Evolutionary conservation across 352 stramenopile species (phyloP).

Genomic region (Phytopythium litorale): DNA sequence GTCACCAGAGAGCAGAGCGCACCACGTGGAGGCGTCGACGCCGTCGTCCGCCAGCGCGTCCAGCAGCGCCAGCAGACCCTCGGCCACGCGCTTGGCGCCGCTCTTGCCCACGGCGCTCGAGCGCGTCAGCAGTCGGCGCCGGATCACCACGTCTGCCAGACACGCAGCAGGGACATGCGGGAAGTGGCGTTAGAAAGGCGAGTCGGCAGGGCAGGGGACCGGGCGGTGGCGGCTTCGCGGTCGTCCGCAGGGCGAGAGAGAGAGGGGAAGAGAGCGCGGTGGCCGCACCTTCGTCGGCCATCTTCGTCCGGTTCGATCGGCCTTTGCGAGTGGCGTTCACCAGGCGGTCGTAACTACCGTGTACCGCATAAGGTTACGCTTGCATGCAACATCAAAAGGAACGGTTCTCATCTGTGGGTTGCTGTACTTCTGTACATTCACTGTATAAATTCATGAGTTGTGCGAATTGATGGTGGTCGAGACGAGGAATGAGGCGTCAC

Average conservation of each 20-base stretch:
- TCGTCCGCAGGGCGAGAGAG: not conserved
- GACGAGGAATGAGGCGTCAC: too few species aligned
- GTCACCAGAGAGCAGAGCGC: not conserved
- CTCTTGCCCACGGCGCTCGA: conserved; percentile 78
- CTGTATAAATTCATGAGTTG: too few species aligned
- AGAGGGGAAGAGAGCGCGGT: not conserved
- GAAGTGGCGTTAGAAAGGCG: not conserved
- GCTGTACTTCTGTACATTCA: too few species aligned
- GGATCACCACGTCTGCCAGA: conserved; percentile 56
- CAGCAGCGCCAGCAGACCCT: conserved; percentile 64
- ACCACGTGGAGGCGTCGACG: conserved; percentile 52
- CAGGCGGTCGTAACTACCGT: not conserved
- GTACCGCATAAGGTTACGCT: not conserved
- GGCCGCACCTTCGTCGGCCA: conserved; percentile 59
- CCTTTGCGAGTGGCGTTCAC: conserved; percentile 1
- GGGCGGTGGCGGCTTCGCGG: not conserved
- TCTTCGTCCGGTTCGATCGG: conserved; percentile 3
- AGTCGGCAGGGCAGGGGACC: not conserved
- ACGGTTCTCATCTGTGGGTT: too few species aligned
- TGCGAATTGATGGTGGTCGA: too few species aligned
- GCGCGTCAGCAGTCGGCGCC: conserved; percentile 69
- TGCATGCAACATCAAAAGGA: not conserved
- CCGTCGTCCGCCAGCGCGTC: conserved; percentile 58
- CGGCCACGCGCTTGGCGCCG: conserved; percentile 74
- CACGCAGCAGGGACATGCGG: not conserved